phyloP scores from a whole-genome alignment of 805 yeast genomes.

The Kregervanrija pseudodelftensis region DNA sequence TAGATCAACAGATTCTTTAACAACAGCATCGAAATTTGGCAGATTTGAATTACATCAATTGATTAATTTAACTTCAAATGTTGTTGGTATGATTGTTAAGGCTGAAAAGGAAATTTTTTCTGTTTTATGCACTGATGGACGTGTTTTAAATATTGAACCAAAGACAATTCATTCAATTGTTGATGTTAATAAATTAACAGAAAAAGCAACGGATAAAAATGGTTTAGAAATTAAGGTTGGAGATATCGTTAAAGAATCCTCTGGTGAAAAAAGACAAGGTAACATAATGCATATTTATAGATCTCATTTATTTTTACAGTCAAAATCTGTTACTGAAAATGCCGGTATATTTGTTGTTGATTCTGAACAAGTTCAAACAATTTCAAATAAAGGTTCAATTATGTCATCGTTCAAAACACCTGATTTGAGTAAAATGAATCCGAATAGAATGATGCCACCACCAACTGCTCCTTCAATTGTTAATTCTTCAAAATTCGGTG shows the following conservation, averaged over 20 bases:
- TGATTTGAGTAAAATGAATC: conserved; percentile 84
- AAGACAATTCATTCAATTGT: conserved; percentile 78
- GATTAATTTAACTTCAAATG: conserved; percentile 78
- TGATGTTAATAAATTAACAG: conserved; percentile 54
- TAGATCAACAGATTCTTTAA: conserved; percentile 78
- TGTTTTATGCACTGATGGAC: conserved; percentile 76
- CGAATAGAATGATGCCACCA: conserved; percentile 60
- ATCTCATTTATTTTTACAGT: conserved; percentile 69
- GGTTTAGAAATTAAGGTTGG: conserved; percentile 86
- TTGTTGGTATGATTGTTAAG: conserved; percentile 82
- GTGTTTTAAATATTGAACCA: conserved; percentile 63
- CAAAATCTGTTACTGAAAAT: conserved; percentile 74
- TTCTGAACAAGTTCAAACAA: conserved; percentile 69
- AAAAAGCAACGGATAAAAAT: conserved; percentile 76
- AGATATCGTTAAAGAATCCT: conserved; percentile 81
- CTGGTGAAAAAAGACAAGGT: conserved; percentile 86
- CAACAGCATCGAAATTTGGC: conserved; percentile 63
- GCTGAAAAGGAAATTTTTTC: conserved; percentile 85
- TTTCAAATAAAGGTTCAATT: conserved; percentile 72
- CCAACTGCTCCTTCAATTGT: conserved; percentile 55
- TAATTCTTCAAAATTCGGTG: conserved; percentile 49
- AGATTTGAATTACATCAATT: conserved; percentile 83
- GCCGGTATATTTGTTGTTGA: conserved; percentile 85
- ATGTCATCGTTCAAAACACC: conserved; percentile 47
- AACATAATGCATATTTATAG: conserved; percentile 80